Evolutionary conservation across 805 yeast species (phyloP).

Genomic region (Ogataea methanolica): DNA sequence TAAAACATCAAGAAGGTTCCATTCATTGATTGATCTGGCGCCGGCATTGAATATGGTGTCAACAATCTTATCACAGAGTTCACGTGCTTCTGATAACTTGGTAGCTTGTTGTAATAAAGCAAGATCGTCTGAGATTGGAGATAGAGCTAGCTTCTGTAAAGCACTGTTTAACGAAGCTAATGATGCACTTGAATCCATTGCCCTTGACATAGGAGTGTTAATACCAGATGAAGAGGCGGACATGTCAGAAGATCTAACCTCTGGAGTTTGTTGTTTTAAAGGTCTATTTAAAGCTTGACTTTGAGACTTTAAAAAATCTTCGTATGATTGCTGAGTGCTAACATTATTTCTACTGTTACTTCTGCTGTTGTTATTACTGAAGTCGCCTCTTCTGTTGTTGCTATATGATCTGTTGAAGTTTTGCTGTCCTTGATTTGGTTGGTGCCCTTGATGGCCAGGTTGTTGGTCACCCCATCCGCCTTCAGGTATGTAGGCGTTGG

Average conservation of each 20-base stretch:
- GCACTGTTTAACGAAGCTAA: constrained; percentile 63
- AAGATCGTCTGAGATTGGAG: constrained; percentile 64
- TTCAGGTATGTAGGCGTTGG: constrained; percentile 29
- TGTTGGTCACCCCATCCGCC: constrained; percentile 20
- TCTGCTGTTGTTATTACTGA: constrained; percentile 3
- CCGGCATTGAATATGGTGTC: constrained; percentile 44
- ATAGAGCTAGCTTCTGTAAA: constrained; percentile 54
- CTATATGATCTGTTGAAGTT: not conserved
- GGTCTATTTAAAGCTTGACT: constrained; percentile 19
- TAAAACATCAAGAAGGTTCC: constrained; percentile 62
- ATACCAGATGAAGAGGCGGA: constrained; percentile 30
- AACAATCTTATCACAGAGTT: constrained; percentile 50
- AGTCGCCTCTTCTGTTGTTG: constrained; percentile 8
- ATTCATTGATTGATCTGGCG: constrained; percentile 46
- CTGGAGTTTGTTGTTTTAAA: constrained; percentile 15
- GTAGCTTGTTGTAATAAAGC: constrained; percentile 46
- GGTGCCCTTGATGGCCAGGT: constrained; percentile 17
- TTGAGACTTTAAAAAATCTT: constrained; percentile 48
- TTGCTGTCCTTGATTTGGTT: constrained; percentile 1
- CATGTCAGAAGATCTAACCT: constrained; percentile 10
- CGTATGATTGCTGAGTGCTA: constrained; percentile 35
- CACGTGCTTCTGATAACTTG: constrained; percentile 49
- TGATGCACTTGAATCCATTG: constrained; percentile 56
- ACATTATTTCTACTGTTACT: constrained; percentile 6
- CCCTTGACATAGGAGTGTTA: constrained; percentile 23